Conservation (phyloP, 345 rosid species). For the Camelina hispida region DNA sequence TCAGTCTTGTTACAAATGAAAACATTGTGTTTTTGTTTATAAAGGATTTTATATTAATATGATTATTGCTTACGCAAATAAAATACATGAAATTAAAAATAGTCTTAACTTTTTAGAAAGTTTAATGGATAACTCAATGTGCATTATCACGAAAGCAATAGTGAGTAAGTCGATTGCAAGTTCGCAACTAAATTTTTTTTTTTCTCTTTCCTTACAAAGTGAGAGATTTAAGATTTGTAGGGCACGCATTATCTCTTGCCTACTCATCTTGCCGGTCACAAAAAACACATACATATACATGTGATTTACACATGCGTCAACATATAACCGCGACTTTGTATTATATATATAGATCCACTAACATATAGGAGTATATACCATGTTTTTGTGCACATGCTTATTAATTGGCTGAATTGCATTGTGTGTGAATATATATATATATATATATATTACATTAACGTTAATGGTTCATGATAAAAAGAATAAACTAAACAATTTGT, state of each 20-base stretch:
- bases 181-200: constrained; percentile 25
- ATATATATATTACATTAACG: too few relatives aligned
- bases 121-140: constrained; percentile 40
- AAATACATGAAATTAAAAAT: background rate
- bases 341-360: constrained; percentile 4
- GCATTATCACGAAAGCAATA: constrained; percentile 36
- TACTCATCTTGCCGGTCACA: constrained; percentile 46
- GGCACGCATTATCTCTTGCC: constrained; percentile 42
- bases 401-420: background rate
- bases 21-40: background rate
- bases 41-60: too few relatives aligned
- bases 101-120: background rate
- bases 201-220: constrained; percentile 21
- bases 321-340: background rate
- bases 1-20: background rate
- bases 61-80: constrained; percentile 1
- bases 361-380: constrained; percentile 20
- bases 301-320: constrained; percentile 28
- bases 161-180: constrained; percentile 37
- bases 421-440: background rate
- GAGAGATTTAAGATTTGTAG: constrained; percentile 42
- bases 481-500: background rate
- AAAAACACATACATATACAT: constrained; percentile 30
- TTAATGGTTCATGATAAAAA: too few relatives aligned
- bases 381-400: constrained; percentile 14